Evolutionary conservation across 2,329 filamentous ascomycete species (phyloP), one percentile per base, ranked within the genome.

Genomic region (Colletotrichum endophyticum): DNA sequence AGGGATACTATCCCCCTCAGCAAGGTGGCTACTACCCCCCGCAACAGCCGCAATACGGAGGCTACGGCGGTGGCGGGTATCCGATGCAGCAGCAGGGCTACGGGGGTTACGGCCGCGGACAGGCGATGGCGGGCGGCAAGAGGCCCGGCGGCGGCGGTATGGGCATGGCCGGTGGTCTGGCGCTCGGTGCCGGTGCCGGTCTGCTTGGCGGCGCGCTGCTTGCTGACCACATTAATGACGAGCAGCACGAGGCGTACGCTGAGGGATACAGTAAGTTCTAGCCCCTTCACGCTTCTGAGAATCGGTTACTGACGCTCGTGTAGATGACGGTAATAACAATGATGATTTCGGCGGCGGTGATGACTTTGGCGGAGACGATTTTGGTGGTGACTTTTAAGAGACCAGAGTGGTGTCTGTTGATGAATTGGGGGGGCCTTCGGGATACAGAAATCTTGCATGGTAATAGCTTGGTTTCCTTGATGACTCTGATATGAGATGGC

Each of bases 151-250:
- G 87, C 30, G 85, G 84, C 61, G 83, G 84, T 44, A 80, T 83
- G 80, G 95, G 95, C n/a, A 89, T 91, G 76, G 91, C 89, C 2
- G 95, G 95, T 64, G 95, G 93, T 68, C 92, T 93, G 11, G 95
- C 95, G 27, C 87, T 98, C 59, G 96, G 96, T 86, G 84, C 95
- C 6, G 96, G 95, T 79, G 96, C 94, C 78, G 96, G 96, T 84
- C 82, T 98, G 82, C 81, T 98, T 2, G 96, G 95, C 80, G 96
- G 96, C 72, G 91, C 92, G 77, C 78, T 98, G 80, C 84, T 98
- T 36, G 93, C 89, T 3, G 88, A 94, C 81, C 93, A 93, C 2
- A 88, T 96, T 67, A 86, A 94, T 72, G 91, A 93, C 77, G 83
- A 89, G 63, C 85, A 94, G 79, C 85, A 93, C 76, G 87, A 91